phyloP scores from a whole-genome alignment of 306 rosid species.

The Cicer arietinum region DNA sequence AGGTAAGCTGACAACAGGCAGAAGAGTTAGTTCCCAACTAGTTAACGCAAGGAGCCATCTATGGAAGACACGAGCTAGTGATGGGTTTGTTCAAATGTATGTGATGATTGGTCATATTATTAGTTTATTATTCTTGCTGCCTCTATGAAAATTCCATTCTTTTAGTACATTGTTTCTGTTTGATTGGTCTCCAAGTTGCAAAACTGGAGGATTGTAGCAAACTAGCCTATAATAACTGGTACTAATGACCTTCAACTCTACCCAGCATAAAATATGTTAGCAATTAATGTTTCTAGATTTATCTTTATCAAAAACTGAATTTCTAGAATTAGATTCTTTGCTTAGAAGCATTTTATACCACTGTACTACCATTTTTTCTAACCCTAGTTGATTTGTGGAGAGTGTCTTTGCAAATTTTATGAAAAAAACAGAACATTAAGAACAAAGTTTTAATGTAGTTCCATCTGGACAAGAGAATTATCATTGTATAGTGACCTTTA shows the following conservation, averaged over 20 bases:
- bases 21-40: conserved; percentile 52
- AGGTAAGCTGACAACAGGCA: conserved; percentile 58
- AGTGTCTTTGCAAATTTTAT: neutral
- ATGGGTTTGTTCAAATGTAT: conserved; percentile 71
- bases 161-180: conserved; percentile 23
- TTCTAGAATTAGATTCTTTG: neutral
- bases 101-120: conserved; percentile 47
- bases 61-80: conserved; percentile 68
- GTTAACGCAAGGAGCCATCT: conserved; percentile 55
- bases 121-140: conserved; percentile 31
- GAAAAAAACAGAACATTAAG: conserved; percentile 1
- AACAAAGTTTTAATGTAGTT: conserved; percentile 2
- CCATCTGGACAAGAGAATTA: neutral
- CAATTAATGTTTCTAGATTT: neutral
- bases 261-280: neutral
- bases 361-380: neutral
- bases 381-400: neutral
- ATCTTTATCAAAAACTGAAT: neutral
- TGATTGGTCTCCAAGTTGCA: conserved; percentile 25
- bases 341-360: neutral
- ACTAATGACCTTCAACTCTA: neutral
- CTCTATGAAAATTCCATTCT: conserved; percentile 9
- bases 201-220: conserved; percentile 11
- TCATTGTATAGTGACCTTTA: neutral
- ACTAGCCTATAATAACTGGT: conserved; percentile 11